Base-by-base conservation (phyloP, 2,329 filamentous ascomycete genomes). In the Didymellaceae sp. region DNA sequence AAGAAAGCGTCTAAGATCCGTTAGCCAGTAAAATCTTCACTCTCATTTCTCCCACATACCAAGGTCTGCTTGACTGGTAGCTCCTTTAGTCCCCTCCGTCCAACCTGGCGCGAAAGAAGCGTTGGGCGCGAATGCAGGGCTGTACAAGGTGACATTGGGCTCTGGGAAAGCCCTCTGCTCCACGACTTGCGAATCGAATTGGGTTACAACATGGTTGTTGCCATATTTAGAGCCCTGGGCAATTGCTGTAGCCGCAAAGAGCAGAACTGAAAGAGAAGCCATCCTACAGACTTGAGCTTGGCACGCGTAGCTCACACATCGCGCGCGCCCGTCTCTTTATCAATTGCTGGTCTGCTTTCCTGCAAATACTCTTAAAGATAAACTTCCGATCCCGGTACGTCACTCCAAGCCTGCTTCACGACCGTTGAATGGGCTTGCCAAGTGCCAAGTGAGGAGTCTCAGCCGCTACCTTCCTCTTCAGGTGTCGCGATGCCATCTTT, bases 91-190 rank as follows among this genome's bases (percentile, higher is more conserved):
- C 6, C 71, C 70, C 18, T 66, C 52, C 2, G 37, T 33, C 57
- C 70, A 73, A 2, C 61, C 66, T 6, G 62, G 52, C 18, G 60
- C 58, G 6, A 72, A 63, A 5, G 61, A 62, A 3, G 64, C 59
- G 38, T 65, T 64, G 4, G 62, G 33, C 16, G 61, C 33, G 17
- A 73, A 72, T 1, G 68, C 69, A 34, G 71, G 71, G 26, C 67
- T 68, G 26, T 62, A 50, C 6, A 72, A 54, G 10, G 63, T 65
- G 3, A 60, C 58, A 45, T 68, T 66, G 3, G 68, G 69, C 39
- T 59, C 60, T 10, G 65, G 68, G 22, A 74, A 74, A 3, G 66
- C 66, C 8, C 45, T 58, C n/a, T 66, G 67, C 45, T 73, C 67
- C n/a, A 68, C 58, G 11, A 68, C 45, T 21, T 67, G 57, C 54